Evolutionary conservation across 768 basidiomycete genomes (phyloP).

Genomic region (Jaapia argillacea): DNA sequence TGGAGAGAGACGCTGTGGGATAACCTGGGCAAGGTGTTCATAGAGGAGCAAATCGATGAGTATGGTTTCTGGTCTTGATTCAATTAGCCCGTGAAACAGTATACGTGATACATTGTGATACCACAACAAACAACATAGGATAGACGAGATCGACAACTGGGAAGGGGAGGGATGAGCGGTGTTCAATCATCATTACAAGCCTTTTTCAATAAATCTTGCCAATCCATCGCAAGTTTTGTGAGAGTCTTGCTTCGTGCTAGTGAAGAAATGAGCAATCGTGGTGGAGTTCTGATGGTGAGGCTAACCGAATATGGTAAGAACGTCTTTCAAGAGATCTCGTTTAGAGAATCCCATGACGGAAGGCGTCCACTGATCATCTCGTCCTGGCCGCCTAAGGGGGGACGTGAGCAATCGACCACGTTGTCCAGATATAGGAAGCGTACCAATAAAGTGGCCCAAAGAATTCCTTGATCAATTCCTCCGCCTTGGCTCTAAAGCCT

Average conservation of each 20-base stretch:
- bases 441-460: conserved; percentile 88
- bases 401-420: background rate
- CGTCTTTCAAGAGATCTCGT: conserved; percentile 76
- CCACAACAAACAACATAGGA: too few relatives aligned
- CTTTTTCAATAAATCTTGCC: conserved; percentile 74
- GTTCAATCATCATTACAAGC: conserved; percentile 48
- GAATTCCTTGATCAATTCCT: conserved; percentile 85
- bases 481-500: conserved; percentile 78
- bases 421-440: conserved; percentile 18
- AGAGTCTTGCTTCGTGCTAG: conserved; percentile 68
- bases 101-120: too few relatives aligned
- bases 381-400: conserved; percentile 51
- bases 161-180: too few relatives aligned
- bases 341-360: conserved; percentile 63
- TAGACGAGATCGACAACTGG: too few relatives aligned
- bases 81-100: too few relatives aligned
- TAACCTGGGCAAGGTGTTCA: too few relatives aligned
- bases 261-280: background rate
- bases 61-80: too few relatives aligned
- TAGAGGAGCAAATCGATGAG: too few relatives aligned
- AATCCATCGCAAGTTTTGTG: conserved; percentile 65
- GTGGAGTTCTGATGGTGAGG: conserved; percentile 3
- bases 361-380: conserved; percentile 60
- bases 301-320: conserved; percentile 71
- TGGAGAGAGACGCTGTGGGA: too few relatives aligned